phyloP scores from a whole-genome alignment of 306 rosid genomes.

The Vigna unguiculata region DNA sequence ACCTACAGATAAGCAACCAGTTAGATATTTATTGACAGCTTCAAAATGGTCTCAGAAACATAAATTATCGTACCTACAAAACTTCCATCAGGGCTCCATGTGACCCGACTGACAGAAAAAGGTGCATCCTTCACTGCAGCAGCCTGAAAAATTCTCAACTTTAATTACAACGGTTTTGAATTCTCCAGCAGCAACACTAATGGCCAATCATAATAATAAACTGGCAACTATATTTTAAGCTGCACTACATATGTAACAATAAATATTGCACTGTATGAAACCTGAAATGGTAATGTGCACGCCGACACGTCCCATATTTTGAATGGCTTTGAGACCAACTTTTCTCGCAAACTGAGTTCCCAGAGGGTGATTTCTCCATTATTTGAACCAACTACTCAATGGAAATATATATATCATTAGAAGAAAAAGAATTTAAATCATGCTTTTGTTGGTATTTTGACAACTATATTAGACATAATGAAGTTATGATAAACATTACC shows the following conservation, averaged over 20 bases:
- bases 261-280: conserved; percentile 45
- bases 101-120: conserved; percentile 79
- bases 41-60: conserved; percentile 38
- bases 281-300: conserved; percentile 76
- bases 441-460: not conserved
- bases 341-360: conserved; percentile 78
- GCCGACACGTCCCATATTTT: conserved; percentile 69
- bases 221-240: conserved; percentile 32
- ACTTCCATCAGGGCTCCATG: conserved; percentile 90
- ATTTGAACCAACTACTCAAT: conserved; percentile 73
- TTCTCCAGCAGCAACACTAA: conserved; percentile 40
- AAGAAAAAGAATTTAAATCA: conserved; percentile 3
- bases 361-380: conserved; percentile 84
- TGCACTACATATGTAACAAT: conserved; percentile 19
- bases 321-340: conserved; percentile 79
- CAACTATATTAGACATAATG: conserved; percentile 31
- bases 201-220: conserved; percentile 23
- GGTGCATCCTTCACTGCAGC: conserved; percentile 57
- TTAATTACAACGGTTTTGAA: conserved; percentile 43
- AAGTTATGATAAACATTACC: conserved; percentile 56
- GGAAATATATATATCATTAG: conserved; percentile 38
- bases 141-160: conserved; percentile 58
- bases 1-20: conserved; percentile 59
- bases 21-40: conserved; percentile 40
- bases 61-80: conserved; percentile 69